phyloP scores from a whole-genome alignment of 2,329 filamentous ascomycete genomes.

The Ophiostoma novo-ulmi region DNA sequence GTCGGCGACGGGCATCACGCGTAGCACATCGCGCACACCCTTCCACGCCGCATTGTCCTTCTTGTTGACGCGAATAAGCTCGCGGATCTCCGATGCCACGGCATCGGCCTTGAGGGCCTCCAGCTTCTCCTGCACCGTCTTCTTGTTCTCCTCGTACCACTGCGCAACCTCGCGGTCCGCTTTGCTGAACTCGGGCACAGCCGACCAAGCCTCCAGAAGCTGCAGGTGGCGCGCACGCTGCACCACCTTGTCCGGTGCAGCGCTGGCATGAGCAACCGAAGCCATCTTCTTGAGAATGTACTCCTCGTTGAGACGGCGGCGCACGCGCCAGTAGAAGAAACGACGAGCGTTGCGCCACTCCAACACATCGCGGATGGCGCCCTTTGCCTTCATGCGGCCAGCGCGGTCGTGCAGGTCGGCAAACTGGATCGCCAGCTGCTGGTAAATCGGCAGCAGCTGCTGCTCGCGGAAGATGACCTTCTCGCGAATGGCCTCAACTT shows the following conservation, averaged over 20 bases:
- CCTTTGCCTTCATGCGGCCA: constrained; percentile 97
- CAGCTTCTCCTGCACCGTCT: constrained; percentile 75
- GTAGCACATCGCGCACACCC: constrained; percentile 79
- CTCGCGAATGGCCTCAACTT: constrained; percentile 72
- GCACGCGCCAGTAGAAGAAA: constrained; percentile 99
- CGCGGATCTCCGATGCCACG: constrained; percentile 58
- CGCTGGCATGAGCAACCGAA: constrained; percentile 38
- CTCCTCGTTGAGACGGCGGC: constrained; percentile 94
- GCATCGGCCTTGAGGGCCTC: constrained; percentile 74
- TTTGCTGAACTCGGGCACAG: constrained; percentile 67
- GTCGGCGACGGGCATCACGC: constrained; percentile 82
- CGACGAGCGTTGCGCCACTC: constrained; percentile 84
- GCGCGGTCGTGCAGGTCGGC: constrained; percentile 95
- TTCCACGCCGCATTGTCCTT: constrained; percentile 70
- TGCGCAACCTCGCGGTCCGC: constrained; percentile 79
- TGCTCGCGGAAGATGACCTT: constrained; percentile 84
- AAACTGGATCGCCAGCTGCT: constrained; percentile 93
- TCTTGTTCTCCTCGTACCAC: constrained; percentile 96
- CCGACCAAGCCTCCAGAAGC: constrained; percentile 77
- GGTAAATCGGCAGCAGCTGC: constrained; percentile 84
- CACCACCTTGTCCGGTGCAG: constrained; percentile 19
- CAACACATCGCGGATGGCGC: constrained; percentile 76
- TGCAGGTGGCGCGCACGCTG: constrained; percentile 63
- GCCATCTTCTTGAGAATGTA: constrained; percentile 89
- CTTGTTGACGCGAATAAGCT: constrained; percentile 63